A percentile compares a stretch with the other conserved stretches of the same genome.
Evolutionary conservation across 768 basidiomycete genomes (phyloP).

Genomic region (Hygrocybe punicea): DNA sequence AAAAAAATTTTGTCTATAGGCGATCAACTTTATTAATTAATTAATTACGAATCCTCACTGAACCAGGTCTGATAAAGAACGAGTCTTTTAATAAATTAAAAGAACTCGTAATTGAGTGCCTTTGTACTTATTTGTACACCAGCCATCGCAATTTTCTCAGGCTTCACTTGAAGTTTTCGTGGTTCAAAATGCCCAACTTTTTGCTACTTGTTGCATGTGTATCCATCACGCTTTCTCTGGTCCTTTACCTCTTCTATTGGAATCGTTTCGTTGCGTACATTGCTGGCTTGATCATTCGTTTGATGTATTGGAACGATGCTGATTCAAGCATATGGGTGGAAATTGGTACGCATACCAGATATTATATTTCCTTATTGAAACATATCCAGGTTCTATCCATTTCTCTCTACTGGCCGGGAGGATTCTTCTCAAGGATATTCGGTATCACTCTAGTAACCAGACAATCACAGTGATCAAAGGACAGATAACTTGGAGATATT

Average conservation of each 20-base stretch:
- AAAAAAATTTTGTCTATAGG: too few species aligned
- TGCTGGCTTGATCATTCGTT: slow-evolving; percentile 61
- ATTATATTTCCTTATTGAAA: slow-evolving; percentile 1
- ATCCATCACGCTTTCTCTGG: slow-evolving; percentile 49
- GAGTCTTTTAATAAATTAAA: too few species aligned
- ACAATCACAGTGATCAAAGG: slow-evolving; percentile 80
- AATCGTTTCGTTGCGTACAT: slow-evolving; percentile 76
- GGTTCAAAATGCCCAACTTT: slow-evolving; percentile 48
- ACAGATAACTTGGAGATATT: slow-evolving; percentile 90
- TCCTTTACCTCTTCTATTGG: slow-evolving; percentile 88
- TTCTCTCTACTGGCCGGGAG: slow-evolving; percentile 85
- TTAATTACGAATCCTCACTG: too few species aligned
- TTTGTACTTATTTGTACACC: too few species aligned
- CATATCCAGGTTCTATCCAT: slow-evolving; percentile 73
- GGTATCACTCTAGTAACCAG: slow-evolving; percentile 91
- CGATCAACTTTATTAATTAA: too few species aligned
- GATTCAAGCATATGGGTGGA: slow-evolving; percentile 80
- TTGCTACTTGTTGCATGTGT: slow-evolving; percentile 64
- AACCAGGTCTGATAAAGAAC: too few species aligned
- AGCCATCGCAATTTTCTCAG: too few species aligned
- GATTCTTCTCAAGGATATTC: slow-evolving; percentile 81
- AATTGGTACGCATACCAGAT: slow-evolving; percentile 51
- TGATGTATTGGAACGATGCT: slow-evolving; percentile 74
- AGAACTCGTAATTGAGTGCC: too few species aligned
- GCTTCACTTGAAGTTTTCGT: too few species aligned